Evolutionary conservation across 345 rosid species (phyloP).

Genomic region (Eucalyptus shirleyi): DNA sequence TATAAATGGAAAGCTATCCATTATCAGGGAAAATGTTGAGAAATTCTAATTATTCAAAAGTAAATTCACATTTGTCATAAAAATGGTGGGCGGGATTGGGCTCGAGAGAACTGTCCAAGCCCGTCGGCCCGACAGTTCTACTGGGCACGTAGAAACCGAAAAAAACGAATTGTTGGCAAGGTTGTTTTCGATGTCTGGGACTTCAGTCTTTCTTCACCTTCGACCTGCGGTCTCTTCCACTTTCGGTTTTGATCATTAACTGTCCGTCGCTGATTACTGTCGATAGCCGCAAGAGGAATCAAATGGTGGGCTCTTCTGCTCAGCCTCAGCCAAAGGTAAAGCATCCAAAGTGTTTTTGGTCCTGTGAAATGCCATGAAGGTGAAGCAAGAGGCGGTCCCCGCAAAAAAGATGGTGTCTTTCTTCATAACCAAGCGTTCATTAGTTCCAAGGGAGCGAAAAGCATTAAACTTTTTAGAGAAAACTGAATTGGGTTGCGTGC

Average conservation of each 20-base stretch:
- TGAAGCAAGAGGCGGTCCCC: neutral
- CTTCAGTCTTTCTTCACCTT: neutral
- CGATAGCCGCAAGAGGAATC: neutral
- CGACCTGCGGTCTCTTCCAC: neutral
- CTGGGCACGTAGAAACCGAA: neutral
- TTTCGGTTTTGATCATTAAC: neutral
- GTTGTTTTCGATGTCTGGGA: too few species aligned
- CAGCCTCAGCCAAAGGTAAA: neutral
- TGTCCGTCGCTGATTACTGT: neutral
- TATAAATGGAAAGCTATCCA: neutral
- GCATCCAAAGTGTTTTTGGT: neutral
- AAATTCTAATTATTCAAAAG: neutral
- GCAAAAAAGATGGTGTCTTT: neutral
- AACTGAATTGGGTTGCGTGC: neutral
- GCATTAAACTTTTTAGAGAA: neutral
- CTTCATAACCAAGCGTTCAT: neutral
- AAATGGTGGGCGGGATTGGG: neutral
- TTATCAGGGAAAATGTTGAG: neutral
- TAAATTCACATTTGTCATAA: neutral
- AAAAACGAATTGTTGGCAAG: neutral
- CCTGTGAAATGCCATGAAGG: neutral
- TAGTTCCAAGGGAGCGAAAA: neutral
- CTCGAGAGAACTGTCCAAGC: neutral
- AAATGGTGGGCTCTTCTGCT: neutral
- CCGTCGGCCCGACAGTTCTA: neutral